A percentile compares a stretch with the other conserved stretches of the same genome.
Conservation (phyloP, 1,139 yeast species). For the Nakaseomyces bracarensis region DNA sequence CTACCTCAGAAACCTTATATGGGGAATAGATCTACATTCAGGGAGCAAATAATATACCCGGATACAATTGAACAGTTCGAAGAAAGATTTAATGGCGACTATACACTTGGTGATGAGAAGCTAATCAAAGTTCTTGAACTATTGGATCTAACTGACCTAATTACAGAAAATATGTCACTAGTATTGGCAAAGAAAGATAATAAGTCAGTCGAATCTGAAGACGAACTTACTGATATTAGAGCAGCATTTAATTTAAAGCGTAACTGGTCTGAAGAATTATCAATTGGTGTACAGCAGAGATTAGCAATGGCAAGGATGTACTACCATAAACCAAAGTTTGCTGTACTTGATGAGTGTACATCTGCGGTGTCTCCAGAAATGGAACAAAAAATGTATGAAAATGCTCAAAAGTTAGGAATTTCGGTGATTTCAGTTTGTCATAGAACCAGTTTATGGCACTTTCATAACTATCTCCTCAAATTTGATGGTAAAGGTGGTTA, state of each 20-base stretch:
- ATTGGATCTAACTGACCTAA: slow-evolving; percentile 50
- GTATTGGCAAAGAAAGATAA: slow-evolving; percentile 25
- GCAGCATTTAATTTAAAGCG: slow-evolving; percentile 60
- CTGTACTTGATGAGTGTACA: slow-evolving; percentile 92
- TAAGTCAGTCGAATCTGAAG: slow-evolving; percentile 16
- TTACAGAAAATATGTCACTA: slow-evolving; percentile 35
- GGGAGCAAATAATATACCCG: slow-evolving; percentile 88
- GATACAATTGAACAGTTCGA: slow-evolving; percentile 55
- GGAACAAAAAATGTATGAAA: slow-evolving; percentile 83
- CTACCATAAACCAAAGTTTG: slow-evolving; percentile 86
- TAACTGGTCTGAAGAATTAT: slow-evolving; percentile 84
- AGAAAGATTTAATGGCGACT: slow-evolving; percentile 31
- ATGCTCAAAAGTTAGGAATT: slow-evolving; percentile 73
- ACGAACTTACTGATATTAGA: slow-evolving; percentile 19
- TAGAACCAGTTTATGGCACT: slow-evolving; percentile 87
- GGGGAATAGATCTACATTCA: slow-evolving; percentile 56
- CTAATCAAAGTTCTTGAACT: slow-evolving; percentile 53
- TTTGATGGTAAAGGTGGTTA: slow-evolving; percentile 81
- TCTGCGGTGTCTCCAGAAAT: slow-evolving; percentile 87
- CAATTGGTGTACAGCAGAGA: slow-evolving; percentile 88
- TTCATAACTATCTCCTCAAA: slow-evolving; percentile 73
- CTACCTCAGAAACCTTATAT: slow-evolving; percentile 90
- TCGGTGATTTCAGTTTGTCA: slow-evolving; percentile 88
- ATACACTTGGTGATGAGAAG: slow-evolving; percentile 49
- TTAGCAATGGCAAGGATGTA: slow-evolving; percentile 89